Base-by-base conservation (phyloP, 441 rosid species). In the Pelargonium myrrhifolium region DNA sequence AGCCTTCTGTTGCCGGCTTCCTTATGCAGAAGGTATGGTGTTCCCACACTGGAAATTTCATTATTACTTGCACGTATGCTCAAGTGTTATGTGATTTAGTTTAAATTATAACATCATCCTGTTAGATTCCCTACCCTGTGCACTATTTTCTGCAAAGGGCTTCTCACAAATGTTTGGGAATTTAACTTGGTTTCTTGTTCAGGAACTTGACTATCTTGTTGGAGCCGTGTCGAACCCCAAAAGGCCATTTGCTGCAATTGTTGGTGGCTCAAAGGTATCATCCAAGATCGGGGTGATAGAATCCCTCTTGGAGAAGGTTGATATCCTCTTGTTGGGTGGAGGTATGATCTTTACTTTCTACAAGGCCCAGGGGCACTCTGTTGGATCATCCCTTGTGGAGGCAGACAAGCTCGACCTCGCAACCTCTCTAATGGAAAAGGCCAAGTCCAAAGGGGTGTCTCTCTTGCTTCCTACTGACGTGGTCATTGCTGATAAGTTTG, bases 1-100 rank as follows among this genome's bases (percentile, higher is more conserved):
- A 73, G 64, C 76, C 76, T 15, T 65, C 76, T 5, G 76, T 73
- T 73, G 76, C 76, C 20, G 76, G 76, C 11, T 73, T 68, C 72
- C 76, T 73, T 60, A 73, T 73, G 76, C 76, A 73, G 61, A 73
- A 72, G 53, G 75, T 72, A 47, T 47, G 53, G 53, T 9, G 14
- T 47, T 47, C 14, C 15, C 55, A 47, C 53, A 4, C n/a, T 11
- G 14, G 10, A 10, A 42, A 42, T 43, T 42, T 42, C 47, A 11
- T 31, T 31, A 3, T 6, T 31, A 5, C 37, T 31, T 2, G 7
- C 37, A 3, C 6, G 5, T 31, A 31, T 31, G 37, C 37, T 31
- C 6, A 31, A 31, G 37, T 3, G 5, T 31, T 31, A 0, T 31
- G 37, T 31, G 6, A 31, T 31, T 31, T 31, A 31, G n/a, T n/a